Base-by-base conservation (phyloP, 805 yeast species). In the Ogataea methanolica region DNA sequence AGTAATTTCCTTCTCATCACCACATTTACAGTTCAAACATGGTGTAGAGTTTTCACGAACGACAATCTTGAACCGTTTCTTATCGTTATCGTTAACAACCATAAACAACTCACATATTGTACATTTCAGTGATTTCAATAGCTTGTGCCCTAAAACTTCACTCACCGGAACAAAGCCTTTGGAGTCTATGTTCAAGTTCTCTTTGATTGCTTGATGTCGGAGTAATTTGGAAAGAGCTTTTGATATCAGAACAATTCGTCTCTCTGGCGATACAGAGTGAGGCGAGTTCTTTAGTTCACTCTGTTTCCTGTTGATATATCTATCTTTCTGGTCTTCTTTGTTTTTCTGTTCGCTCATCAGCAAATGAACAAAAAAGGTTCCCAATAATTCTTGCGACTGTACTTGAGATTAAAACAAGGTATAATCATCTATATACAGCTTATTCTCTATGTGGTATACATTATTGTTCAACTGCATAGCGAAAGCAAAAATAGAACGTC, bases 161-260 rank as follows among this genome's bases (percentile, higher is more conserved):
- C 61, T 54, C 3, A 91, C 60, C 1, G 70, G 58, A 3, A 88
- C 76, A 65, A 76, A 90, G 0, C 99, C 99, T 26, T 78, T 68
- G 0, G 61, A 49, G 57, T 85, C 87, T 2, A 94, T 86, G 2
- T 68, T 53, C 14, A 94, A 65, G 0, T 76, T 74, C 56, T 88
- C 94, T 44, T 80, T 76, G 15, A 66, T 60, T 0, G 98, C 98
- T 4, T 86, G 88, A 60, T 92, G 99, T n/a, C 99, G 73, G 1
- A 92, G 75, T 2, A 94, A 69, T 55, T 85, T 83, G 6, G 96
- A 77, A 31, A 94, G 69, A 0, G 87, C 72, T 54, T 87, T 87
- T 6, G 97, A 88, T 16, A 90, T 81, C 2, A 37, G n/a, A 2
- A 47, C 35, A 14, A 35, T 33, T 36, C 54, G 44, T 35, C 33